Evolutionary conservation across 345 rosid species (phyloP).

Genomic region (Eucalyptus leucophloia): DNA sequence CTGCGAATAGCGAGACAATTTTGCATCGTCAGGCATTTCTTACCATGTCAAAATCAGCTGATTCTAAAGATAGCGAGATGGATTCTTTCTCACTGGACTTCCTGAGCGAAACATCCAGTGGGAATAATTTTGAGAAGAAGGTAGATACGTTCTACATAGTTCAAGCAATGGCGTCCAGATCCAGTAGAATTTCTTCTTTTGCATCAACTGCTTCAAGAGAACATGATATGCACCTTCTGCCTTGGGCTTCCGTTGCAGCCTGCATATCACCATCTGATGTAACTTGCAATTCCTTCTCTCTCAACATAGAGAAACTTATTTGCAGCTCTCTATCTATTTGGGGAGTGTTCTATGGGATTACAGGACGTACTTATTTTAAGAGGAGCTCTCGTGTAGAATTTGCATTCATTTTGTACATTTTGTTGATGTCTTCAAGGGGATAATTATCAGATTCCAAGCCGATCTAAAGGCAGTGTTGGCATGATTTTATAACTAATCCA

Average conservation of each 20-base stretch:
- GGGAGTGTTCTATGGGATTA: neutral
- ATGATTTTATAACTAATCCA: neutral
- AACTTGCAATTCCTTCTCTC: neutral
- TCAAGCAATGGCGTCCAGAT: conserved; percentile 74
- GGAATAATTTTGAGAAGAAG: conserved; percentile 33
- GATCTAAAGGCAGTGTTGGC: neutral
- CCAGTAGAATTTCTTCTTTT: conserved; percentile 66
- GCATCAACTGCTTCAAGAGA: conserved; percentile 83
- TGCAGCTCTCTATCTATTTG: neutral
- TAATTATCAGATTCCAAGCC: neutral
- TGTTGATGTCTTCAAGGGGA: neutral
- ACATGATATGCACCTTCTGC: conserved; percentile 81
- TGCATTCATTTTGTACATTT: neutral
- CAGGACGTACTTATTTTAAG: neutral
- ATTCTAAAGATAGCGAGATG: conserved; percentile 26
- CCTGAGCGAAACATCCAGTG: conserved; percentile 42
- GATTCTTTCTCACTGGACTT: conserved; percentile 73
- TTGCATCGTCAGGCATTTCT: conserved; percentile 68
- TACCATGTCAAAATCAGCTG: conserved; percentile 44
- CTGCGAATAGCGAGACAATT: conserved; percentile 33
- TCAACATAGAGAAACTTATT: neutral
- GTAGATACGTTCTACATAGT: conserved; percentile 57
- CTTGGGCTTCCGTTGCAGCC: conserved; percentile 97
- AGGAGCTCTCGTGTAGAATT: neutral
- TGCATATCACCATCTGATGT: conserved; percentile 70